Percentiles rank a stretch among this genome's conserved stretches.
Evolutionary conservation across 345 rosid genomes (phyloP).

Genomic region (Populus ilicifolia): DNA sequence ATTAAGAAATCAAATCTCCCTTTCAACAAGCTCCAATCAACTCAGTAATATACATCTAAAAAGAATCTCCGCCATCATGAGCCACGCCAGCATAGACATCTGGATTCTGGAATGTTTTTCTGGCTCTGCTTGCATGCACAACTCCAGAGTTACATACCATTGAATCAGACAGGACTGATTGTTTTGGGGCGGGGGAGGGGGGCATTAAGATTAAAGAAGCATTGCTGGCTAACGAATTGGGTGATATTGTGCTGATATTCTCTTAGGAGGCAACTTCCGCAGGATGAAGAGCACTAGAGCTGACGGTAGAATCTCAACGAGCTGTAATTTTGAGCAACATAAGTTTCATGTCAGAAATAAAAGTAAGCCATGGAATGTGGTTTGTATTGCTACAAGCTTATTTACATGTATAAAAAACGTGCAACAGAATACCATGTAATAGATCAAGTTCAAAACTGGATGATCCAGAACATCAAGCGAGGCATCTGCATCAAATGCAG

Average conservation of each 20-base stretch:
- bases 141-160: not conserved
- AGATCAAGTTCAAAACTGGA: constrained; percentile 86
- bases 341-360: not conserved
- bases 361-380: not conserved
- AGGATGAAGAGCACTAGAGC: constrained; percentile 86
- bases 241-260: constrained; percentile 89
- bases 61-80: constrained; percentile 23
- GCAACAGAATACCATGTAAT: constrained; percentile 60
- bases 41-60: constrained; percentile 19
- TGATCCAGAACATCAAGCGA: constrained; percentile 88
- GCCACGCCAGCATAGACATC: constrained; percentile 25
- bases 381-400: not conserved
- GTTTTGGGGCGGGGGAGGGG: not conserved
- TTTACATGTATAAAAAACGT: not conserved
- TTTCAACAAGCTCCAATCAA: constrained; percentile 17
- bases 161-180: constrained; percentile 14
- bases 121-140: constrained; percentile 22
- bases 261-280: constrained; percentile 91
- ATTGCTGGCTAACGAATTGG: constrained; percentile 56
- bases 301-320: constrained; percentile 94
- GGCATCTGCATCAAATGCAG: constrained; percentile 70
- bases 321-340: constrained; percentile 40
- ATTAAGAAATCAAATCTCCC: constrained; percentile 17
- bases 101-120: constrained; percentile 6
- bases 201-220: not conserved